Evolutionary conservation across 192 early-diverging fungal species (phyloP).

Genomic region (Polychytrium aggregatum): DNA sequence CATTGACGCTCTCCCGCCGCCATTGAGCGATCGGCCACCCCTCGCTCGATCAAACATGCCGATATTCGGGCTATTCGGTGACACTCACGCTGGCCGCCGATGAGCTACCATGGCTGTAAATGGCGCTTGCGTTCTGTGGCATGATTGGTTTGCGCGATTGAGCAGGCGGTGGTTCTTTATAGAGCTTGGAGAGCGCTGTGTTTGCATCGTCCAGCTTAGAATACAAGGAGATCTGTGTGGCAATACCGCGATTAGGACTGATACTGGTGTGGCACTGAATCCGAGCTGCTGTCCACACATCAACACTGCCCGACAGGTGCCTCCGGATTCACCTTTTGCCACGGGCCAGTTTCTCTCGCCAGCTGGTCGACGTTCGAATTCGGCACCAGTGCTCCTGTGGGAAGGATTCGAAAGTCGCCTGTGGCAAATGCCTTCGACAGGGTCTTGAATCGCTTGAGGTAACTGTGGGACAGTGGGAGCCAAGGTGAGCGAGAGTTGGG

Average conservation of each 20-base stretch:
- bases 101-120: no score
- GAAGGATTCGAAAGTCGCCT: constrained; percentile 37
- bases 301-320: neutral
- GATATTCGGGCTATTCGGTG: no score
- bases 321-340: constrained; percentile 27
- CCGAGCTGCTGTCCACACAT: neutral
- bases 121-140: no score
- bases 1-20: no score
- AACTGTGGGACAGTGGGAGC: constrained; percentile 9
- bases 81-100: no score
- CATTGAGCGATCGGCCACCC: no score
- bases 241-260: constrained; percentile 1
- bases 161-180: constrained; percentile 32
- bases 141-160: no score
- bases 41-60: no score
- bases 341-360: constrained; percentile 21
- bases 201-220: constrained; percentile 33
- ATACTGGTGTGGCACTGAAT: neutral
- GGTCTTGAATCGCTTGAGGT: constrained; percentile 46
- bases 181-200: constrained; percentile 23
- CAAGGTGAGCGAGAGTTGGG: no score
- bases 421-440: constrained; percentile 42
- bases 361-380: neutral
- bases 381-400: constrained; percentile 9
- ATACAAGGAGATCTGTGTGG: constrained; percentile 23